A percentile compares a stretch with the other conserved stretches of the same genome.
Evolutionary conservation across 1,284 basidiomycete species (phyloP).

Genomic region (Ganoderma meredithae): DNA sequence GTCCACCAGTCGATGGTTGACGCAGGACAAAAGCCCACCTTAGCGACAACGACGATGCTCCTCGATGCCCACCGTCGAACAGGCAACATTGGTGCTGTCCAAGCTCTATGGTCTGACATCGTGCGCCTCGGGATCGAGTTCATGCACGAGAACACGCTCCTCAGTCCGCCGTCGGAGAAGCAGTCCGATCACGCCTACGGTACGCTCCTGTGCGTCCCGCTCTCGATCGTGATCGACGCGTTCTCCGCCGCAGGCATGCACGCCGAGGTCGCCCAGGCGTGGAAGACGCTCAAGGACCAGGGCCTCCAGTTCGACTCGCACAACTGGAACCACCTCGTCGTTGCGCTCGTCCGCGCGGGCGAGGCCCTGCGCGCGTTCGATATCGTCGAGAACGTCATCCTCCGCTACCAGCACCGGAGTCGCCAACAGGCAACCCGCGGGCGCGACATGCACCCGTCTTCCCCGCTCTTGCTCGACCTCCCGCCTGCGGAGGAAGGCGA

Average conservation of each 20-base stretch:
- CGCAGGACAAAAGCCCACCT: slow-evolving; percentile 60
- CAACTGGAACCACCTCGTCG: slow-evolving; percentile 91
- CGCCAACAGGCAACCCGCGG: slow-evolving; percentile 26
- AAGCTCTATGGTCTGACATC: slow-evolving; percentile 77
- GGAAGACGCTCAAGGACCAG: slow-evolving; percentile 69
- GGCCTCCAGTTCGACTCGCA: slow-evolving; percentile 89
- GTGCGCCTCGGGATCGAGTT: slow-evolving; percentile 59
- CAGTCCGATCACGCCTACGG: slow-evolving; percentile 43
- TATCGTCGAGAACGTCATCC: slow-evolving; percentile 81
- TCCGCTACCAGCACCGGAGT: slow-evolving; percentile 62
- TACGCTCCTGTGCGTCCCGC: slow-evolving; percentile 76
- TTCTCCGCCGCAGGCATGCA: slow-evolving; percentile 74
- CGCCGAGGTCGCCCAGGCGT: slow-evolving; percentile 68
- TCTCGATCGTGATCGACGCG: slow-evolving; percentile 87
- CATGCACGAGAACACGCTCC: slow-evolving; percentile 46
- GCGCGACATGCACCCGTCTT: slow-evolving; percentile 48
- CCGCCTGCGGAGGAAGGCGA: slow-evolving; percentile 31
- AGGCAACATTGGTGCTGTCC: slow-evolving; percentile 63
- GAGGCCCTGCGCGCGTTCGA: slow-evolving; percentile 85
- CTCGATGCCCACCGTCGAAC: slow-evolving; percentile 80
- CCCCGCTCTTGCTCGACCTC: slow-evolving; percentile 56
- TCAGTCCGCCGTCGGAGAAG: slow-evolving; percentile 24
- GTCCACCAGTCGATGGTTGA: slow-evolving; percentile 65
- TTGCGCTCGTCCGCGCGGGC: slow-evolving; percentile 82
- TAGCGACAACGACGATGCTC: slow-evolving; percentile 71